Conservation (phyloP, 345 rosid genomes). For the Bruguiera parviflora region DNA sequence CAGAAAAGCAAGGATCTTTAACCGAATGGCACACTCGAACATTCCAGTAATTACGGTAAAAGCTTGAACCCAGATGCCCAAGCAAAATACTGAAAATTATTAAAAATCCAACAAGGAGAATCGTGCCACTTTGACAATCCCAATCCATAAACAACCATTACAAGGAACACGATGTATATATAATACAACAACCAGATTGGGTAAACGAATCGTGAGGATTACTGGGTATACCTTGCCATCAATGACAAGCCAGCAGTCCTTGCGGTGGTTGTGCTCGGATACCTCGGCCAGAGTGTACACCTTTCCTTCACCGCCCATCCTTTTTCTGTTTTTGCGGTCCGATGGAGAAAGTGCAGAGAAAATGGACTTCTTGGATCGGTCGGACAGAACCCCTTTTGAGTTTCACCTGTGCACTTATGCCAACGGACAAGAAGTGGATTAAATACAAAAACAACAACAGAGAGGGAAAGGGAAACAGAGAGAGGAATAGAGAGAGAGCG, state of each 20-base stretch:
- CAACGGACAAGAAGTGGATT: background rate
- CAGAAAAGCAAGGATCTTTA: too few species aligned
- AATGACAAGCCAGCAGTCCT: slow-evolving; percentile 90
- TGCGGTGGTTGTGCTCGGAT: slow-evolving; percentile 52
- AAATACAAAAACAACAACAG: background rate
- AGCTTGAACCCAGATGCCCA: too few species aligned
- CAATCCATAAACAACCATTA: background rate
- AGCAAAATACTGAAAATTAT: too few species aligned
- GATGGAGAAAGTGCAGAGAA: background rate
- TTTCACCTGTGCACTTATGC: too few species aligned
- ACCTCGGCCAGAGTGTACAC: slow-evolving; percentile 66
- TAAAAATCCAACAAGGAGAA: too few species aligned
- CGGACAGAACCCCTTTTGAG: too few species aligned
- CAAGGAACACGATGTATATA: background rate
- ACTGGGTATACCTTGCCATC: slow-evolving; percentile 61
- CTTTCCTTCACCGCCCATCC: slow-evolving; percentile 62
- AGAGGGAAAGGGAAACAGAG: background rate
- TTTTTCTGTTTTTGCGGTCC: background rate
- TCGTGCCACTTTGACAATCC: too few species aligned
- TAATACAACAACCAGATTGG: background rate
- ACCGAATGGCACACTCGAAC: too few species aligned
- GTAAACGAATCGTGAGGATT: background rate
- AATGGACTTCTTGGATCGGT: background rate
- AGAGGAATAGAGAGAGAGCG: background rate
- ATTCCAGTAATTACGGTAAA: too few species aligned